Evolutionary conservation across 495 filamentous ascomycete genomes (phyloP), one percentile per base, ranked within the genome.

Genomic region (Daldinia vernicosa): DNA sequence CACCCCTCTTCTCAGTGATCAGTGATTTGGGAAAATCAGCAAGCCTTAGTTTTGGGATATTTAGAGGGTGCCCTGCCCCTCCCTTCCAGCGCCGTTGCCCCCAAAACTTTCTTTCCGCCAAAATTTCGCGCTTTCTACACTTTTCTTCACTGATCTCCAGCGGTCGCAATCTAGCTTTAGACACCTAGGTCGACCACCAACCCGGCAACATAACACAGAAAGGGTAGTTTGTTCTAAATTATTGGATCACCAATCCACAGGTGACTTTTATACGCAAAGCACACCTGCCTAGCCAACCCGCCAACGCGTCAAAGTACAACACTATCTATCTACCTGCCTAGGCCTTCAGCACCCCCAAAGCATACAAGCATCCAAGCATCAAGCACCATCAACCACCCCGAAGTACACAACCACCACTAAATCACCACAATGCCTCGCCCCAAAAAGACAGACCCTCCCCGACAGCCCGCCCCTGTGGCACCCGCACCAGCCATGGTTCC

Each of bases 361-460:
- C n/a, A n/a, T n/a, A n/a, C n/a, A n/a, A n/a, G n/a, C n/a, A n/a
- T n/a, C n/a, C 32, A 35, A 33, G 30, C 8, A 33, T 33, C 40
- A 45, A 45, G 15, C 40, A 43, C 39, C 39, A 45, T 19, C 40
- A 45, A 19, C 1, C 40, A 8, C n/a, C 40, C 40, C 17, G 8
- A 45, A 17, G 8, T n/a, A 19, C 12, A 54, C 40, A 50, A 17
- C 24, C 28, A 32, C 15, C 22, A 54, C 26, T 26, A 45, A 26
- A 32, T 37, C 45, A 70, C n/a, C 19, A 72, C 33, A 51, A 85
- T 86, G 84, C 80, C 80, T 67, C 81, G 79, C 62, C 76, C 79
- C 4, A 87, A 85, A 78, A 85, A 86, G 74, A 69, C 76, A 17
- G 81, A 83, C 54, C 82, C 84, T 63, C 80, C 84, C 55, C 80